Conservation (phyloP, 768 basidiomycete genomes). For the Termitomyces sp. region DNA sequence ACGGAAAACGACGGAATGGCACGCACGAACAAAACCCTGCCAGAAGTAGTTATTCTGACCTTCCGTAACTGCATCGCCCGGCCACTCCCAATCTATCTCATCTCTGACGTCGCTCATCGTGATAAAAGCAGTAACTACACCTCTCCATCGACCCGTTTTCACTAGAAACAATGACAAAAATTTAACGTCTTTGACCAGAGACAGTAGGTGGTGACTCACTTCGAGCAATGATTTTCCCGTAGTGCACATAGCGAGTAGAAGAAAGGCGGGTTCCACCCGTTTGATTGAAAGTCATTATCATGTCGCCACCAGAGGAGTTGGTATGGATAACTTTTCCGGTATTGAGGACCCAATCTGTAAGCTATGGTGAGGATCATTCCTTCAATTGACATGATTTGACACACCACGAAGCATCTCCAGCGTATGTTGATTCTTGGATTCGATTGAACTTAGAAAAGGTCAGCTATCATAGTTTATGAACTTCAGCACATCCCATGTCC, state of each 20-base stretch:
- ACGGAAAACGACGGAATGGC: not conserved
- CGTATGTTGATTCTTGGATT: slow-evolving; percentile 63
- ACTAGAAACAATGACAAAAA: slow-evolving; percentile 32
- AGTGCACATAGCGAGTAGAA: slow-evolving; percentile 78
- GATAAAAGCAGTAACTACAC: slow-evolving; percentile 82
- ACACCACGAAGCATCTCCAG: slow-evolving; percentile 70
- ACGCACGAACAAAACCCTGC: slow-evolving; percentile 64
- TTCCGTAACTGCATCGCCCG: slow-evolving; percentile 53
- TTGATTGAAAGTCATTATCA: slow-evolving; percentile 58
- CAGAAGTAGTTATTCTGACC: slow-evolving; percentile 83
- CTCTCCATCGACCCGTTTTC: slow-evolving; percentile 75
- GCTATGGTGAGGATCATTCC: not conserved
- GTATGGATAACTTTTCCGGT: slow-evolving; percentile 62
- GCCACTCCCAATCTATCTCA: slow-evolving; percentile 87
- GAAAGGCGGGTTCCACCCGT: slow-evolving; percentile 78
- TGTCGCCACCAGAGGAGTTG: slow-evolving; percentile 56
- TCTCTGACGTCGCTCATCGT: slow-evolving; percentile 83
- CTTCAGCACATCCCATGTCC: not conserved
- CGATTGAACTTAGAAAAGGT: slow-evolving; percentile 62
- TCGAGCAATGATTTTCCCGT: slow-evolving; percentile 67
- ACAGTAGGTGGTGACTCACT: slow-evolving; percentile 27
- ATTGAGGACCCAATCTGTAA: slow-evolving; percentile 66
- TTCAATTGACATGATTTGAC: slow-evolving; percentile 4
- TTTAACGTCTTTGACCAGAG: not conserved
- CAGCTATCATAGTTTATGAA: slow-evolving; percentile 32